These are phyloP conservation scores for Chrysanthemum lavandulifolium DNA, from an alignment of 129 eudicot genomes.

Conservation along the genomic window DNA sequence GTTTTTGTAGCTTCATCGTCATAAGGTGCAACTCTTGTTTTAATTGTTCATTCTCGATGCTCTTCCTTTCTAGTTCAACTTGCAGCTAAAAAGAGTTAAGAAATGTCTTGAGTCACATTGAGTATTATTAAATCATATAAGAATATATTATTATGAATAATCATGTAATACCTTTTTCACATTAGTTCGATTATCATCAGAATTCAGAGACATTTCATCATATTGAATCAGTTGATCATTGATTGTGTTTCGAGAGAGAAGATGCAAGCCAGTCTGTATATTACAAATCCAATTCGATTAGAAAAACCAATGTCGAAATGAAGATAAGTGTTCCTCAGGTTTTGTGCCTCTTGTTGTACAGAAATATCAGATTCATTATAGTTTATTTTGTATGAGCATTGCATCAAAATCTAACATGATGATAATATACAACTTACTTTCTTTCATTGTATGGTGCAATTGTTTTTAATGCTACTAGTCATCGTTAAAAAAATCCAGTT, in stretches of 20 bases:
- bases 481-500: no score
- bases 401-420: no score
- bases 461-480: no score
- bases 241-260: constrained; percentile 42
- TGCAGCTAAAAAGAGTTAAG: constrained; percentile 27
- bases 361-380: no score
- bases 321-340: neutral
- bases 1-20: constrained; percentile 39
- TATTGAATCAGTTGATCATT: constrained; percentile 46
- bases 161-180: constrained; percentile 36
- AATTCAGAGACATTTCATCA: constrained; percentile 37
- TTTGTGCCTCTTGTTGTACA: no score
- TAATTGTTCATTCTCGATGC: constrained; percentile 42
- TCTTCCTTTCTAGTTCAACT: constrained; percentile 41
- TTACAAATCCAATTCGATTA: constrained; percentile 1
- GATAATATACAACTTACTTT: no score
- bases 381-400: no score
- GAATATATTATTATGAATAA: neutral
- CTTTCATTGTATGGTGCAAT: no score
- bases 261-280: constrained; percentile 57
- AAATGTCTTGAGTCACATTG: neutral
- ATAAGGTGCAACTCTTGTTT: constrained; percentile 48
- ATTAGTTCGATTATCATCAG: constrained; percentile 35
- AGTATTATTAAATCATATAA: neutral
- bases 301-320: neutral